These are phyloP conservation scores for Eucalyptus sp. DNA, from an alignment of 345 rosid genomes.

Conservation along the genomic window DNA sequence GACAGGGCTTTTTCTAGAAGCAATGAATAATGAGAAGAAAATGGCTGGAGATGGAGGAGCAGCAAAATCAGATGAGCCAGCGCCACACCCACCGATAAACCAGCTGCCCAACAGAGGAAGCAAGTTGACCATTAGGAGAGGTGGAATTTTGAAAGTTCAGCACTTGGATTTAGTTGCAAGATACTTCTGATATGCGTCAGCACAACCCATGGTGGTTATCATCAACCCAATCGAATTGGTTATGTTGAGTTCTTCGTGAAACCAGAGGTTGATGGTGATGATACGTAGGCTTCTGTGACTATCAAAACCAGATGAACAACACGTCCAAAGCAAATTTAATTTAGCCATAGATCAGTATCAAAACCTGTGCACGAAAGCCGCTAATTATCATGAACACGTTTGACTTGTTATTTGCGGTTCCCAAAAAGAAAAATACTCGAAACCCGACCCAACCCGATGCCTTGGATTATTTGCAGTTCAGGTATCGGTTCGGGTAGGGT, in stretches of 20 bases:
- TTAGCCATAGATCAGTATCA: not conserved
- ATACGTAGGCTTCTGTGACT: not conserved
- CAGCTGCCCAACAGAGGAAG: constrained; percentile 82
- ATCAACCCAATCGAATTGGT: constrained; percentile 66
- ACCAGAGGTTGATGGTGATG: constrained; percentile 39
- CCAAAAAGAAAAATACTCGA: not conserved
- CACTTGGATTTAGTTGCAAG: constrained; percentile 79
- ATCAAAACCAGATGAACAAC: not conserved
- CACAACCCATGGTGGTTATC: constrained; percentile 49
- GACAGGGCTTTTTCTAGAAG: not conserved
- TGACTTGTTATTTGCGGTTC: not conserved
- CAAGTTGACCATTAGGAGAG: constrained; percentile 75
- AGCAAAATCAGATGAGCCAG: constrained; percentile 58
- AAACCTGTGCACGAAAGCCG: not conserved
- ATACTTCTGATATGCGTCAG: constrained; percentile 14
- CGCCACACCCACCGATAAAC: constrained; percentile 79
- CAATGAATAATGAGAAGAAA: not conserved
- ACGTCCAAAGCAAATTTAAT: not conserved
- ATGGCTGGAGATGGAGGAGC: constrained; percentile 38
- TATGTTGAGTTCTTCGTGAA: constrained; percentile 65
- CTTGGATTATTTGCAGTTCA: not conserved
- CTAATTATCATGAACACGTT: not conserved
- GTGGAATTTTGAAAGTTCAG: constrained; percentile 87
- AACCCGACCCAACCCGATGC: not conserved
- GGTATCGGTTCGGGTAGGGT: not conserved